phyloP scores from a whole-genome alignment of 148 eudicot species.

The Fallopia convolvulus region DNA sequence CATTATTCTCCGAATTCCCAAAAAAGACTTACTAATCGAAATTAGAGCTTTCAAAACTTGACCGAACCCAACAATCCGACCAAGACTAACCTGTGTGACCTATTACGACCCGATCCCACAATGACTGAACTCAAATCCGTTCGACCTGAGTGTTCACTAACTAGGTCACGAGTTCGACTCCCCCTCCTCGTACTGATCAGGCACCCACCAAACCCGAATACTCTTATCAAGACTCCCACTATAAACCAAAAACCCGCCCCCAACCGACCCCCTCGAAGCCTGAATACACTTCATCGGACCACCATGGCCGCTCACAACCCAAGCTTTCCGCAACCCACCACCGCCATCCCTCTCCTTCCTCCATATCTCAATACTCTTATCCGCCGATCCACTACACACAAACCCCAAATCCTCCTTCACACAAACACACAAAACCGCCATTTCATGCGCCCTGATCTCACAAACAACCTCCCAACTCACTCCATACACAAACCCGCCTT shows the following conservation, averaged over 20 bases:
- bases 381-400: constrained; percentile 84
- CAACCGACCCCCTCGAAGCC: constrained; percentile 45
- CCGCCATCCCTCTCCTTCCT: constrained; percentile 39
- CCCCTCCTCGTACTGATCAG: constrained; percentile 8
- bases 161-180: too few relatives aligned
- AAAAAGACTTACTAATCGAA: too few relatives aligned
- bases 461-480: constrained; percentile 46
- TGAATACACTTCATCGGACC: constrained; percentile 85
- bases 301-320: constrained; percentile 60
- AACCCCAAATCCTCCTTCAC: constrained; percentile 34
- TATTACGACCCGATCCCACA: too few relatives aligned
- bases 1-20: too few relatives aligned
- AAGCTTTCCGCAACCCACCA: constrained; percentile 32
- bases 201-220: constrained; percentile 92
- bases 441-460: constrained; percentile 61
- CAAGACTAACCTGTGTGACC: too few relatives aligned
- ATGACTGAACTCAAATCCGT: too few relatives aligned
- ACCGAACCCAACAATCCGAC: too few relatives aligned
- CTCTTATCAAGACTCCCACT: constrained; percentile 90
- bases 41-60: too few relatives aligned
- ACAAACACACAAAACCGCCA: constrained; percentile 70
- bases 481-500: constrained; percentile 44
- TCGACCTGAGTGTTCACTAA: too few relatives aligned
- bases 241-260: constrained; percentile 74
- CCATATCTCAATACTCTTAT: constrained; percentile 69